A percentile compares a stretch with the other conserved stretches of the same genome.
These are phyloP conservation scores for Bryoerythrophyllum caledonicum DNA, from an alignment of 225 moss, liverwort and hornwort genomes.

Conservation along the genomic window DNA sequence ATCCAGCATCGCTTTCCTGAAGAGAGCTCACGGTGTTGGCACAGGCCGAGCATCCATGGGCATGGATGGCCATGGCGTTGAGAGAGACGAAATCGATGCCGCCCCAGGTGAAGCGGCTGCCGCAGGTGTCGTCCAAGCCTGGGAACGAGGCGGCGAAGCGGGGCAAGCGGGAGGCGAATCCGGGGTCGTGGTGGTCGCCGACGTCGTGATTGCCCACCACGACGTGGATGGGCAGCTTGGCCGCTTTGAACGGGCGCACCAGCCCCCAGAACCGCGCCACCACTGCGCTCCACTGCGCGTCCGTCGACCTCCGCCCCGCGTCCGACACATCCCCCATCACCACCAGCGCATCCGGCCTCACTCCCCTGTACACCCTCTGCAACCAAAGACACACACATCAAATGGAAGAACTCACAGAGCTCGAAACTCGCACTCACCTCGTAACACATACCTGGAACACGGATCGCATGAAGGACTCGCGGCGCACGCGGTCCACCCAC, in stretches of 20 bases:
- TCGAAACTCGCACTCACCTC: not conserved
- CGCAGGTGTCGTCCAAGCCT: constrained; percentile 42
- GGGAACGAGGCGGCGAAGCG: constrained; percentile 59
- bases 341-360: constrained; percentile 51
- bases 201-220: constrained; percentile 67
- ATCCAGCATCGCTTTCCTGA: constrained; percentile 15
- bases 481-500: constrained; percentile 59
- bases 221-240: constrained; percentile 48
- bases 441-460: constrained; percentile 26
- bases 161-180: constrained; percentile 38
- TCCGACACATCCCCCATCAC: constrained; percentile 66
- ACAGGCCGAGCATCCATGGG: constrained; percentile 39
- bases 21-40: not conserved
- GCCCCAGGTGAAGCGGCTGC: constrained; percentile 40
- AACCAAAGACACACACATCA: not conserved
- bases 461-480: constrained; percentile 58
- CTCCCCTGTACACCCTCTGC: constrained; percentile 39
- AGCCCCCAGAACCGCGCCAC: constrained; percentile 48
- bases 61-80: constrained; percentile 57
- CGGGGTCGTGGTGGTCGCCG: constrained; percentile 53
- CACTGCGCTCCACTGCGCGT: constrained; percentile 51
- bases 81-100: constrained; percentile 48
- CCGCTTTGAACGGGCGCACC: constrained; percentile 37
- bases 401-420: too few species aligned
- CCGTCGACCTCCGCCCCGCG: constrained; percentile 50